Evolutionary conservation across 257 asterid species (phyloP).

Genomic region (Jacaranda copaia): DNA sequence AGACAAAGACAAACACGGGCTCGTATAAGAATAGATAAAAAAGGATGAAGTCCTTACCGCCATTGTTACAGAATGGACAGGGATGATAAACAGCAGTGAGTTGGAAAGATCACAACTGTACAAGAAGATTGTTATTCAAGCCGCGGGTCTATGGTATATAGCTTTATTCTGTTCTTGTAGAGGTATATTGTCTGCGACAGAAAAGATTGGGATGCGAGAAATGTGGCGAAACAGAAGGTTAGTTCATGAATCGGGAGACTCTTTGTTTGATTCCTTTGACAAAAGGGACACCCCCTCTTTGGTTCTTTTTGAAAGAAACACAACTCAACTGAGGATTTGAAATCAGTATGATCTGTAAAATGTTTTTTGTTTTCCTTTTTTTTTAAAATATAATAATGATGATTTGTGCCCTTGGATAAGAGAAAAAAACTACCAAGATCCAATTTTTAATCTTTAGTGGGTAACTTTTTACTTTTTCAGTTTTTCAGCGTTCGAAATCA

Average conservation of each 20-base stretch:
- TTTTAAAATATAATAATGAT: constrained; percentile 12
- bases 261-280: constrained; percentile 50
- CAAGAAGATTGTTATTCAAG: constrained; percentile 24
- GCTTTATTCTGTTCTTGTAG: constrained; percentile 20
- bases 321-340: constrained; percentile 46
- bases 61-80: constrained; percentile 39
- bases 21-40: constrained; percentile 16
- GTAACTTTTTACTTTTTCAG: constrained; percentile 38
- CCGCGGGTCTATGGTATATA: constrained; percentile 19
- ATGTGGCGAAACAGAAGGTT: constrained; percentile 35
- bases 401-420: constrained; percentile 20
- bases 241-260: constrained; percentile 42
- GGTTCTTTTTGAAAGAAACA: constrained; percentile 14
- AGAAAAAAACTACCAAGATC: constrained; percentile 1
- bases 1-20: constrained; percentile 30
- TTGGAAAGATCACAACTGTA: constrained; percentile 15
- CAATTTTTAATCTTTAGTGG: background rate
- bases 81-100: background rate
- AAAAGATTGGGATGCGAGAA: constrained; percentile 39
- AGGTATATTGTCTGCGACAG: constrained; percentile 20
- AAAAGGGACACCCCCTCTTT: constrained; percentile 18
- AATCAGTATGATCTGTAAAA: constrained; percentile 43
- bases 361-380: constrained; percentile 9
- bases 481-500: constrained; percentile 43
- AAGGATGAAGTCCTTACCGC: constrained; percentile 49